Evolutionary conservation across 345 rosid genomes (phyloP).

Genomic region (Gossypium australe): DNA sequence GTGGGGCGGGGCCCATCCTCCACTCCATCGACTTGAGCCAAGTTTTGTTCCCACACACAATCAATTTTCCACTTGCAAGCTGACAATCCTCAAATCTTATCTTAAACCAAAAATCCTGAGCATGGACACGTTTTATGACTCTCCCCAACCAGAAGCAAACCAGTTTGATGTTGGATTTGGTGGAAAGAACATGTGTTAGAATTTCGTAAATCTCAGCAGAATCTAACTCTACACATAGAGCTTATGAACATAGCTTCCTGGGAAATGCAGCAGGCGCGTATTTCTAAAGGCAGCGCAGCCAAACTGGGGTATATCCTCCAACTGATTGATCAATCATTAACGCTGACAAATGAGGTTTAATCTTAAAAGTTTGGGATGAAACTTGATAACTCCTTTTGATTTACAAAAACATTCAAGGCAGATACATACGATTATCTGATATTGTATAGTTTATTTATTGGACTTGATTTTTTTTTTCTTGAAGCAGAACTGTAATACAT

Average conservation of each 20-base stretch:
- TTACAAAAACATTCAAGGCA: too few relatives aligned
- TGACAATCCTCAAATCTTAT: conserved; percentile 3
- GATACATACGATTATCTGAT: too few relatives aligned
- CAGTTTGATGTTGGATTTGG: conserved; percentile 12
- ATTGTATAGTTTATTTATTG: too few relatives aligned
- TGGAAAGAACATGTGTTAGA: conserved; percentile 12
- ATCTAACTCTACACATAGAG: not conserved
- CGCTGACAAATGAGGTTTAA: not conserved
- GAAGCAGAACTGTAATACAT: too few relatives aligned
- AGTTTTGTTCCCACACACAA: not conserved
- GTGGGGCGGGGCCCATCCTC: conserved; percentile 10
- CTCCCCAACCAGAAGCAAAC: conserved; percentile 10
- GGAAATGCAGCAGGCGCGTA: not conserved
- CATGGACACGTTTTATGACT: conserved; percentile 11
- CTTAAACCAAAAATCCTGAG: not conserved
- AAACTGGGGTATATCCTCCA: not conserved
- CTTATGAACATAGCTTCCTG: not conserved
- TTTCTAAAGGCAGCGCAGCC: not conserved
- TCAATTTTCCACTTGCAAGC: not conserved
- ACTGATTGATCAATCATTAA: not conserved
- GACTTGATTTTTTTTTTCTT: too few relatives aligned
- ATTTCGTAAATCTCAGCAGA: not conserved
- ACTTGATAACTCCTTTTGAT: not conserved
- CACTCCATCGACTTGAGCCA: conserved; percentile 15
- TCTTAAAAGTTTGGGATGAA: not conserved